Base-by-base conservation (phyloP, 2,329 filamentous ascomycete species). In the Elsinoe perseae region DNA sequence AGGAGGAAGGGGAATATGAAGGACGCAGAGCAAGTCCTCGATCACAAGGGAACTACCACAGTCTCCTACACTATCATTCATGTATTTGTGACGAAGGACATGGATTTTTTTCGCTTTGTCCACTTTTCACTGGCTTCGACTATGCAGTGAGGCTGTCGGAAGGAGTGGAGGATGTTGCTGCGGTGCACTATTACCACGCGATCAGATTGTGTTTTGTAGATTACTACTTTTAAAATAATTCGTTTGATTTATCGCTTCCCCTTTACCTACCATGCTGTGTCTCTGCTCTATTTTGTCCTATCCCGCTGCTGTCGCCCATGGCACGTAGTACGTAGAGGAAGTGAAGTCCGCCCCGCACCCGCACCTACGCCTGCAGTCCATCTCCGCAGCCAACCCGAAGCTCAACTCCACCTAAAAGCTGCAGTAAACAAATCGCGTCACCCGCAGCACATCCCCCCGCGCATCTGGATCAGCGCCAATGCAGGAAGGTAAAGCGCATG, bases 51-150 rank as follows among this genome's bases (percentile, higher is more conserved):
- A 36, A 30, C 20, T 36, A 23, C 30, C 25, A 28, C 48, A 52
- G 48, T 38, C 30, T 38, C 48, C 30, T 52, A 32, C 48, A 52
- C 48, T 38, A 36, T 34, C 48, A 34, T 52, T 52, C 28, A 52
- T 52, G 48, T 52, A 52, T 52, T 52, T 52, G 48, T 52, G 10
- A 52, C 48, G 48, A 52, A 52, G 48, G 21, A 34, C 48, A 52
- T 38, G 48, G 48, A 32, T 38, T 52, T 38, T 25, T 32, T 27
- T 50, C 25, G 10, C 25, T 50, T 21, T n/a, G 10, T 30, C 44
- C 44, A 50, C 44, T 30, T n/a, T n/a, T n/a, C n/a, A n/a, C n/a
- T n/a, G n/a, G n/a, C n/a, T n/a, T n/a, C n/a, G n/a, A 18, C 25
- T 8, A 32, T 50, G 18, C 18, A 14, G 3, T 5, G 32, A 36